Evolutionary conservation across 805 yeast species (phyloP).

Genomic region (Wickerhamiella kurtzmanii): DNA sequence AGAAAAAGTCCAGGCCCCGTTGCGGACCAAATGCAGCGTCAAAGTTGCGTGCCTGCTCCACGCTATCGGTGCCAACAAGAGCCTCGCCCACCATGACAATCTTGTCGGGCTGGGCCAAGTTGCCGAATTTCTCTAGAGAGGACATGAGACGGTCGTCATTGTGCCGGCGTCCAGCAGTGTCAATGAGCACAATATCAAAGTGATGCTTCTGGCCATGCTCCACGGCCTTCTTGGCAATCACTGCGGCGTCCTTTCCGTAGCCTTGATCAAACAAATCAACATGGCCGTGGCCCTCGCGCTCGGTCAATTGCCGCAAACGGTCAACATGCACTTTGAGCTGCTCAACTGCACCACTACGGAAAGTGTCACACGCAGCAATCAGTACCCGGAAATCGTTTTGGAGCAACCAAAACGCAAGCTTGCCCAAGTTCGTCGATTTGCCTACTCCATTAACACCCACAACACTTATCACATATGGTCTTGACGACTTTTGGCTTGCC

Average conservation of each 20-base stretch:
- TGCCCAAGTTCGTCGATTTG: conserved; percentile 87
- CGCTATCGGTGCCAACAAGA: conserved; percentile 92
- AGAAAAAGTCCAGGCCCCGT: conserved; percentile 74
- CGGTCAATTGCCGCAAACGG: conserved; percentile 58
- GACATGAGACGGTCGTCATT: conserved; percentile 92
- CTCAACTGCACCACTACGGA: conserved; percentile 97
- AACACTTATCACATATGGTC: conserved; percentile 89
- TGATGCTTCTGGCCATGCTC: conserved; percentile 54
- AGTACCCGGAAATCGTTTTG: conserved; percentile 79
- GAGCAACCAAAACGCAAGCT: conserved; percentile 86
- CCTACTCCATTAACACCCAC: conserved; percentile 99
- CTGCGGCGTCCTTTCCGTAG: conserved; percentile 94
- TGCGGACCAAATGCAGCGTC: conserved; percentile 83
- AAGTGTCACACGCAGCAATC: conserved; percentile 95
- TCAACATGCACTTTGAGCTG: conserved; percentile 88
- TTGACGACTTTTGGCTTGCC: conserved; percentile 23
- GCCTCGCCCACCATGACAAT: conserved; percentile 99
- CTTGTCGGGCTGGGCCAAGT: conserved; percentile 88
- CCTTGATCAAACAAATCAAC: conserved; percentile 88
- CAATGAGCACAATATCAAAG: conserved; percentile 81
- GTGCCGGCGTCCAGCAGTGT: conserved; percentile 96
- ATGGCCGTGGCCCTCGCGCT: conserved; percentile 31
- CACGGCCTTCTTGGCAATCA: conserved; percentile 83
- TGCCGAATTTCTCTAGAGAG: conserved; percentile 86
- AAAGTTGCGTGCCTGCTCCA: conserved; percentile 85